Percentiles rank a stretch among this genome's conserved stretches.
Conservation (phyloP, 495 filamentous ascomycete genomes). For the Aspergillus bridgeri region DNA sequence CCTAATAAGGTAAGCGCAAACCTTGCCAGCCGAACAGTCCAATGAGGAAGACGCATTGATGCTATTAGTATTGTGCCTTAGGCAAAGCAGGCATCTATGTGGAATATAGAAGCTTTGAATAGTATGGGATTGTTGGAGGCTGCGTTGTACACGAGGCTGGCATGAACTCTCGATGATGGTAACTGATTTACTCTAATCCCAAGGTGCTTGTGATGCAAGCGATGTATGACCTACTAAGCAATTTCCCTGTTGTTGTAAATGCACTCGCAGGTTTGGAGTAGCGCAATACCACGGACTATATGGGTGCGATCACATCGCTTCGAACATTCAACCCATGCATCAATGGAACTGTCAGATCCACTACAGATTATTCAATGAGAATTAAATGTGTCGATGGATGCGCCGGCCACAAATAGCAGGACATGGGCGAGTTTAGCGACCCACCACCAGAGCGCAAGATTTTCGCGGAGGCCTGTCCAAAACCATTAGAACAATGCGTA, state of each 20-base stretch:
- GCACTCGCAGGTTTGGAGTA: neutral
- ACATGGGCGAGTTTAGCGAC: neutral
- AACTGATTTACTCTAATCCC: neutral
- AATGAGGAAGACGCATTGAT: too few relatives aligned
- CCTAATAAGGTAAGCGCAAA: too few relatives aligned
- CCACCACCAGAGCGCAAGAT: neutral
- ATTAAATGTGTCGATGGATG: neutral
- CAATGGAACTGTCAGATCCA: neutral
- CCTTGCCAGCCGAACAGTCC: too few relatives aligned
- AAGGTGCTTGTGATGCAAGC: neutral
- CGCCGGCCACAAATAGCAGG: neutral
- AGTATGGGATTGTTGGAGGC: too few relatives aligned
- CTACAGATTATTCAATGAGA: neutral
- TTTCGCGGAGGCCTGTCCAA: neutral
- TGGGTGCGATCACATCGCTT: neutral
- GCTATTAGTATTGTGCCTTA: too few relatives aligned
- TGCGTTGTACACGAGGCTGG: too few relatives aligned
- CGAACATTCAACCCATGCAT: neutral
- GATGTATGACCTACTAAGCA: neutral
- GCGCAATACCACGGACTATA: neutral
- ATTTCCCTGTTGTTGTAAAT: neutral
- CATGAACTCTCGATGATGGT: neutral
- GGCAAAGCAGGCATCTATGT: too few relatives aligned
- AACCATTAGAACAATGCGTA: too few relatives aligned
- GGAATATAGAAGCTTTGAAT: too few relatives aligned